Conservation (phyloP, 345 rosid genomes). For the Populus simonii region DNA sequence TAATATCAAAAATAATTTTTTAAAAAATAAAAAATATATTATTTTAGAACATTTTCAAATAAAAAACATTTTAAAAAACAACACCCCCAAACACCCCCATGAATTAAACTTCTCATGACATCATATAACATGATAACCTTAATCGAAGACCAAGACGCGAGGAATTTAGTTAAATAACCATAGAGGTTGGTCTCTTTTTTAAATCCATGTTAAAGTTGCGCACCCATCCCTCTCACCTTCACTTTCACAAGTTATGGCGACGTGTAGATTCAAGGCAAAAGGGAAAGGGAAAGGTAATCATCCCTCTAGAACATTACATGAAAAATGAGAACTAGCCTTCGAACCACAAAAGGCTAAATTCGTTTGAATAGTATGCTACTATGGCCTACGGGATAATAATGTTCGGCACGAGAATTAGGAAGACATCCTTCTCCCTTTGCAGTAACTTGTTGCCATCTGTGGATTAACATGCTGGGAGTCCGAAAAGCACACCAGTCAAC, state of each 20-base stretch:
- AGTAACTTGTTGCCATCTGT: neutral
- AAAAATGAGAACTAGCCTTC: neutral
- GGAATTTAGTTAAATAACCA: neutral
- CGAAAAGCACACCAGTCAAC: neutral
- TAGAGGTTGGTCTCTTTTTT: neutral
- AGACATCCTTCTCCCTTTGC: neutral
- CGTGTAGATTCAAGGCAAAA: neutral
- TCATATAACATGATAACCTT: no score
- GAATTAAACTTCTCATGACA: no score
- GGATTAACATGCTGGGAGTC: neutral
- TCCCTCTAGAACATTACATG: no score
- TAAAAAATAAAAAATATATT: no score
- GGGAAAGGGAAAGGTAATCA: no score
- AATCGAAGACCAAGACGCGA: neutral
- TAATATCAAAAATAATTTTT: no score
- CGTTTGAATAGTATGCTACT: neutral
- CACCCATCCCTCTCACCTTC: neutral
- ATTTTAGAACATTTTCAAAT: no score
- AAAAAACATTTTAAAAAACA: no score
- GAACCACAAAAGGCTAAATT: neutral
- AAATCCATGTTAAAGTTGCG: neutral
- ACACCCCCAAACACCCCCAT: accelerated
- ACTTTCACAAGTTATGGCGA: neutral
- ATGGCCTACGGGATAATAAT: neutral
- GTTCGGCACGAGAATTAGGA: neutral